Conservation (phyloP, 331 rosid genomes). For the Prunus yedoensis region DNA sequence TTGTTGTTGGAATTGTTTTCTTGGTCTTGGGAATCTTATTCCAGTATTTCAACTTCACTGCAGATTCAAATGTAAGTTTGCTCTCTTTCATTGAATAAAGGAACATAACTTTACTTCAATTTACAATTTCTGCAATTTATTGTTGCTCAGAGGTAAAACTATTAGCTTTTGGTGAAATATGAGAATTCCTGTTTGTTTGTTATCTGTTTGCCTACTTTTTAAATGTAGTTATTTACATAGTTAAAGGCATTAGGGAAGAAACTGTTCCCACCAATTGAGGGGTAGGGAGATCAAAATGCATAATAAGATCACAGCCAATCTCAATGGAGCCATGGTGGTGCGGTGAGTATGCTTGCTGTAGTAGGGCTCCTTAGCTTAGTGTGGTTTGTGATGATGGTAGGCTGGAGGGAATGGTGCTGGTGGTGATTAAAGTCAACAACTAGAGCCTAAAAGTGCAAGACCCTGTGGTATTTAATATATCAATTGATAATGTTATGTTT, state of each 20-base stretch:
- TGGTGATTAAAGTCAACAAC: not conserved
- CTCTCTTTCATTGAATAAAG: not conserved
- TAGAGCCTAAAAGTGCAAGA: not conserved
- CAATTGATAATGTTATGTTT: not conserved
- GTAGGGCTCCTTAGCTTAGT: not conserved
- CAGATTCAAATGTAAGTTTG: constrained; percentile 77
- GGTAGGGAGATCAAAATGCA: not conserved
- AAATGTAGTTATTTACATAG: not conserved
- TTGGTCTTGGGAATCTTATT: constrained; percentile 70
- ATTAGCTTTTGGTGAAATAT: not conserved
- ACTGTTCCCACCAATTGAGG: not conserved
- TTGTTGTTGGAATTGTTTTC: constrained; percentile 81
- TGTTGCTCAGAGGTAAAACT: not conserved
- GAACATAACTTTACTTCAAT: not conserved
- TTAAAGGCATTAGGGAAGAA: not conserved
- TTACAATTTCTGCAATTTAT: not conserved
- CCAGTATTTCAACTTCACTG: constrained; percentile 81
- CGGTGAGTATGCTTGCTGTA: not conserved
- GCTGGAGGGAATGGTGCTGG: not conserved
- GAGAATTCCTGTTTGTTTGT: not conserved
- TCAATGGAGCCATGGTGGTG: not conserved
- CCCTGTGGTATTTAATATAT: not conserved
- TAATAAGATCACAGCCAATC: not conserved
- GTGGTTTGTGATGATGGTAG: not conserved
- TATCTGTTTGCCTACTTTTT: not conserved